Conservation (phyloP, 305 asterid genomes). For the Ajuga reptans region DNA sequence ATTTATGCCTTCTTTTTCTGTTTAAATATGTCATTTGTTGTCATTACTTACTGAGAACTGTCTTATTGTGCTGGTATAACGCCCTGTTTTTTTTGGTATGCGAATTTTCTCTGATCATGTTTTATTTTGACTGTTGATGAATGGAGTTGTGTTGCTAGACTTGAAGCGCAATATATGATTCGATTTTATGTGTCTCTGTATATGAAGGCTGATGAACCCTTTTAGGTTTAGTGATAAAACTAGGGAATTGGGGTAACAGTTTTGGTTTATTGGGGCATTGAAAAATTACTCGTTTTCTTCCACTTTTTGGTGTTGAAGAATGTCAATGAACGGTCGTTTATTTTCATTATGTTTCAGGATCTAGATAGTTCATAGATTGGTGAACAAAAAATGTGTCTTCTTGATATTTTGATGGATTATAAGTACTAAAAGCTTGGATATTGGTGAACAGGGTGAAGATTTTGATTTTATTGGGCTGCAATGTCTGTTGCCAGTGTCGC, state of each 20-base stretch:
- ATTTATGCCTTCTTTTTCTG: background rate
- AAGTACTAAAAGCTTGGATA: constrained; percentile 12
- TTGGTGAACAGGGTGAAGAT: constrained; percentile 24
- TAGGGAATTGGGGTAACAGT: background rate
- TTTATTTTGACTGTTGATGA: constrained; percentile 3
- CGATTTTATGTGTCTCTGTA: background rate
- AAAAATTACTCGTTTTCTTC: background rate
- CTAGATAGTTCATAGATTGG: constrained; percentile 4
- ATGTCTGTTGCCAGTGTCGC: constrained; percentile 72
- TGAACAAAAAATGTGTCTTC: constrained; percentile 4
- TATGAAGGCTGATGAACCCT: background rate
- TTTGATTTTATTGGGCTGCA: constrained; percentile 30
- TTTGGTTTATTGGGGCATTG: constrained; percentile 16
- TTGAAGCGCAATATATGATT: background rate
- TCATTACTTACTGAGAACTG: constrained; percentile 16
- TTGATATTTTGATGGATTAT: constrained; percentile 15
- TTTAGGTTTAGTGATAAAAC: background rate
- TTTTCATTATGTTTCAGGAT: background rate
- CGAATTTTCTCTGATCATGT: constrained; percentile 4
- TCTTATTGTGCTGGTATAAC: background rate
- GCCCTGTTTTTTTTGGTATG: background rate
- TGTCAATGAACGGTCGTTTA: background rate
- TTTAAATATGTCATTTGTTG: background rate
- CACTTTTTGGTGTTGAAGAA: background rate
- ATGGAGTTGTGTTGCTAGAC: background rate